phyloP scores from a whole-genome alignment of 495 filamentous ascomycete genomes.

The Aspergillus mulundensis region DNA sequence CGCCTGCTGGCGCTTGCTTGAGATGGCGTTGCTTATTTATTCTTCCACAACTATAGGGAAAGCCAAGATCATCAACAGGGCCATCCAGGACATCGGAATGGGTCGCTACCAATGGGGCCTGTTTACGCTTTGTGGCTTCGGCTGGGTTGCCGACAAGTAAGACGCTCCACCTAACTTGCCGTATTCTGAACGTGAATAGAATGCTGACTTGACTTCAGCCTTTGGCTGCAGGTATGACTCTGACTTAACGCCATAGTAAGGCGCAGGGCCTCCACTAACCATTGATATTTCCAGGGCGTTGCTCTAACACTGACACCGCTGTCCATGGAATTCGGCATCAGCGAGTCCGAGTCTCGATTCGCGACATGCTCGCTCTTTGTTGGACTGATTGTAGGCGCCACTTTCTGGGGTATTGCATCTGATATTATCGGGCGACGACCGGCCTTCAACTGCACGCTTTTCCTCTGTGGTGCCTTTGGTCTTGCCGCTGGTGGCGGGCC shows the following conservation, averaged over 20 bases:
- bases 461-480: conserved; percentile 53
- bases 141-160: conserved; percentile 63
- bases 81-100: conserved; percentile 75
- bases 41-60: conserved; percentile 20
- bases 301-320: conserved; percentile 52
- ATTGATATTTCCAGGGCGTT: conserved; percentile 37
- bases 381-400: conserved; percentile 55
- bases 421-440: conserved; percentile 55
- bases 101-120: conserved; percentile 80
- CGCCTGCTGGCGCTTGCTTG: no score
- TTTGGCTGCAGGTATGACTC: no score
- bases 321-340: conserved; percentile 49
- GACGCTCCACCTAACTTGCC: not conserved
- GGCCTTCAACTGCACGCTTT: conserved; percentile 57
- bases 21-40: no score
- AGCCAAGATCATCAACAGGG: conserved; percentile 55
- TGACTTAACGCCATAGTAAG: no score
- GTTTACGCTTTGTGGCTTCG: conserved; percentile 75
- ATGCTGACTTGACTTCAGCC: no score
- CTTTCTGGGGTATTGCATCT: conserved; percentile 56
- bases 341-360: conserved; percentile 44
- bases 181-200: no score
- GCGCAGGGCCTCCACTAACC: no score
- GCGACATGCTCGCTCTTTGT: conserved; percentile 52
- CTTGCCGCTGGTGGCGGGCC: conserved; percentile 48